Evolutionary conservation across 148 eudicot genomes (phyloP).

Genomic region (Salicornia ramosissima): DNA sequence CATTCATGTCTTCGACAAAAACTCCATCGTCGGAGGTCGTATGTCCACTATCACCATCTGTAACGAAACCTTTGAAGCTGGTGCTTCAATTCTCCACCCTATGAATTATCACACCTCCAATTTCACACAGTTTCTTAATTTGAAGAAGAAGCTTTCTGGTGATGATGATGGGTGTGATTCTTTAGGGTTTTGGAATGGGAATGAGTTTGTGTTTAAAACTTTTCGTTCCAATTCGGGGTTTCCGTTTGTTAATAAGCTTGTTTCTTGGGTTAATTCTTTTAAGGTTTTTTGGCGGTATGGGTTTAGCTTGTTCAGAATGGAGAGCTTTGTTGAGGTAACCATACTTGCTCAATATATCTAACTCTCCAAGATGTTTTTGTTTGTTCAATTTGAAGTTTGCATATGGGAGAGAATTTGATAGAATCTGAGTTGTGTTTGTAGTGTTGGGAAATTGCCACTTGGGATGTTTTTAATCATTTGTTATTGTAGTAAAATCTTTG

Average conservation of each 20-base stretch:
- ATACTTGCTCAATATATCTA: too few species aligned
- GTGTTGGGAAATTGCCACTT: too few species aligned
- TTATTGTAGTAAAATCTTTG: too few species aligned
- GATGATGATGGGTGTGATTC: slow-evolving; percentile 34
- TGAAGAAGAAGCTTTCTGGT: slow-evolving; percentile 23
- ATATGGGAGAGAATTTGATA: not conserved
- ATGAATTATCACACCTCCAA: slow-evolving; percentile 58
- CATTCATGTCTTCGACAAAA: slow-evolving; percentile 60
- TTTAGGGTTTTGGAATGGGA: slow-evolving; percentile 79
- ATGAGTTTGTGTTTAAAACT: slow-evolving; percentile 50
- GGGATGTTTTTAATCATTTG: too few species aligned
- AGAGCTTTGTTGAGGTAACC: slow-evolving; percentile 57
- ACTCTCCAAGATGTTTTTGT: not conserved
- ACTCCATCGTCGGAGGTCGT: slow-evolving; percentile 71
- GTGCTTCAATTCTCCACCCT: slow-evolving; percentile 79
- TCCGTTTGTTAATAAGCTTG: slow-evolving; percentile 32
- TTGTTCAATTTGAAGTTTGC: not conserved
- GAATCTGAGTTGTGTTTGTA: not conserved
- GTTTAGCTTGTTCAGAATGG: slow-evolving; percentile 62
- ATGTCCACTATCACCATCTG: slow-evolving; percentile 68
- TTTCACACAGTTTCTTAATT: slow-evolving; percentile 36
- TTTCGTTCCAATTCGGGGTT: slow-evolving; percentile 30
- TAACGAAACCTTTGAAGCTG: slow-evolving; percentile 80
- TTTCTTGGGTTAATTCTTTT: slow-evolving; percentile 41
- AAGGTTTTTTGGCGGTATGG: slow-evolving; percentile 64